A percentile compares a stretch with the other conserved stretches of the same genome.
These are phyloP conservation scores for Acacia melanoxylon DNA, from an alignment of 306 rosid genomes.

Conservation along the genomic window DNA sequence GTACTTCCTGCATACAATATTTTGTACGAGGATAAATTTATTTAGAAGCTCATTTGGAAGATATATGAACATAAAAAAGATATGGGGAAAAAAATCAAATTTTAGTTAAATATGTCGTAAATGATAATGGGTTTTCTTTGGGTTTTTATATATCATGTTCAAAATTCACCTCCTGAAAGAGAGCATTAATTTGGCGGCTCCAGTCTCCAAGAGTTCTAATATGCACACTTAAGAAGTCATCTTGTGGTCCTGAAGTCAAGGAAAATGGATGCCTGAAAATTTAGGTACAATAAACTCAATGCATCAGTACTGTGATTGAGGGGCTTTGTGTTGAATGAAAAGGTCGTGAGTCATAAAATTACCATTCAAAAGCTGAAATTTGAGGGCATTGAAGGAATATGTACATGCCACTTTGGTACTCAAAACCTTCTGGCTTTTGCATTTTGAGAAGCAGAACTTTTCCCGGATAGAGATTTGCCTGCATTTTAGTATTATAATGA, in stretches of 20 bases:
- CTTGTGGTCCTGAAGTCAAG: slow-evolving; percentile 86
- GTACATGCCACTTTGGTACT: slow-evolving; percentile 85
- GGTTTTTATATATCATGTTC: background rate
- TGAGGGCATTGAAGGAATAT: slow-evolving; percentile 89
- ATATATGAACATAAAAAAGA: background rate
- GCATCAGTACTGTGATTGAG: background rate
- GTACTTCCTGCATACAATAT: slow-evolving; percentile 46
- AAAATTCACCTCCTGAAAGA: slow-evolving; percentile 76
- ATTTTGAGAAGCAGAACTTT: slow-evolving; percentile 75
- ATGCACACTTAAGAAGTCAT: slow-evolving; percentile 78
- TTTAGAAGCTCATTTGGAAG: background rate
- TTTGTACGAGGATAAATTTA: background rate
- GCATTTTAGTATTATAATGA: slow-evolving; percentile 15
- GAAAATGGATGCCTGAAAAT: slow-evolving; percentile 92
- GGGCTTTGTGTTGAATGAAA: background rate
- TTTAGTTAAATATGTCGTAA: background rate
- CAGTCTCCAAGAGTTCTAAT: slow-evolving; percentile 86
- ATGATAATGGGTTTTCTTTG: background rate
- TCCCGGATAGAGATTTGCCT: slow-evolving; percentile 73
- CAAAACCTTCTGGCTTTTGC: slow-evolving; percentile 80
- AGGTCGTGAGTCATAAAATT: slow-evolving; percentile 13
- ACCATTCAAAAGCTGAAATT: slow-evolving; percentile 85
- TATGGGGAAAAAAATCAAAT: background rate
- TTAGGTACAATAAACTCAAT: slow-evolving; percentile 30
- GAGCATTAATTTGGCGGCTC: slow-evolving; percentile 70